Base-by-base conservation (phyloP, 192 early-diverging fungal species). In the Coemansia sp. region DNA sequence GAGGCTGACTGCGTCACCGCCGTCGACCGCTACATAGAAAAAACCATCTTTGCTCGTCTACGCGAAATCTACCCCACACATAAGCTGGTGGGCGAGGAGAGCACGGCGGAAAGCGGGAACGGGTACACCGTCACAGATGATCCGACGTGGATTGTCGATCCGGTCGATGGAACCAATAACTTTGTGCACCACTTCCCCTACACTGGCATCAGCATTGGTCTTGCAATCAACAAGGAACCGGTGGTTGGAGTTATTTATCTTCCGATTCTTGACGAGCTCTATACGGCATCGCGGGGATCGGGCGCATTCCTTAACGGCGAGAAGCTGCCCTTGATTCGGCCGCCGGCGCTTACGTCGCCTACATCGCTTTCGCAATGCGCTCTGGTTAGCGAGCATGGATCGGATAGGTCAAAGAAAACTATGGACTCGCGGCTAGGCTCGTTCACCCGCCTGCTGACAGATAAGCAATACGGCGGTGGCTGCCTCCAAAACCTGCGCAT, bases 111-210 rank as follows among this genome's bases (percentile, higher is more conserved):
- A 55, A 29, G 20, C 19, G 71, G 60, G n/a, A 38, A 68, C 23
- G 83, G 72, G 26, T 78, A 77, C 55, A 46, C 46, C 7, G 65
- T 90, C 33, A 85, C 85, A 15, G 58, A 87, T 53, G 77, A 80
- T 13, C 90, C 89, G 10, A 93, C 92, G 0, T 94, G 92, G 91
- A 85, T 93, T 37, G 86, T 95, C 17, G 91, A 97, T 55, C 94
- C 94, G 1, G 83, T 73, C 59, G 85, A 89, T 53, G 87, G 88
- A 19, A 87, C 85, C 13, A 85, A 85, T 62, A 86, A 90, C 72
- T 90, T 92, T 69, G 79, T 72, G 19, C 72, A 61, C 45, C 77
- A 80, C 9, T 89, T 92, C 50, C 95, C 91, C 1, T 94, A 84
- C 66, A 85, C 88, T 4, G 83, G 84, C 43, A 81, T 95, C 37